Evolutionary conservation across 306 rosid species (phyloP), one percentile per base, ranked within the genome.

Genomic region (Inga leiocalycina): DNA sequence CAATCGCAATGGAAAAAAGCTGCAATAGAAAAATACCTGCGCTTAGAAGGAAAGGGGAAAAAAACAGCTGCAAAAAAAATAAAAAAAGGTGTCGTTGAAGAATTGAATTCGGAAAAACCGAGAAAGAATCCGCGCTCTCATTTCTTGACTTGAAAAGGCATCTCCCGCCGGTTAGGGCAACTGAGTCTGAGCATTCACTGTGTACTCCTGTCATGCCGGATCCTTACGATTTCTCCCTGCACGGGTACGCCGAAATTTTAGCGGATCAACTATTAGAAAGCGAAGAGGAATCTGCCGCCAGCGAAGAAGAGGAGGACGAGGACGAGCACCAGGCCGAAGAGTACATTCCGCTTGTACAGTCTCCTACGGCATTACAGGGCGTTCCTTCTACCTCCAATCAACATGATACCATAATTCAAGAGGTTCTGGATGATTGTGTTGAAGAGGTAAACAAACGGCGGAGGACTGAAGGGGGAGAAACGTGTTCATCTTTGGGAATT

Each of bases 381-480:
- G 79, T 74, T 61, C 80, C 80, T 71, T 45, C 76, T 65, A 24
- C 79, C 44, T 64, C 90, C 10, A 46, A 64, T 16, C 87, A 79
- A 67, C 27, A 20, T 22, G 74, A 79, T 74, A 61, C 49, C 51
- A 4, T 71, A 11, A 30, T 73, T 54, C 48, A 45, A 46, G 84
- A 56, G 57, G 87, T 66, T 14, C 11, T 27, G 43, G 81, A 61
- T 56, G 56, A 73, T 77, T 52, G 34, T 35, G 80, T 62, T 1
- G 93, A 85, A 71, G 92, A 84, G 12, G 85, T 84, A 27, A 85
- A 81, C 8, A 93, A 95, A 86, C 89, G 97, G 88, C 93, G 93
- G 44, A 91, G 91, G 85, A 85, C 35, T 15, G 93, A 79, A 17
- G 91, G 83, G 19, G 87, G 82, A 12, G 95, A 91, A 64, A 88